phyloP scores from a whole-genome alignment of 495 filamentous ascomycete genomes.

The Clavariopsis aquatica region DNA sequence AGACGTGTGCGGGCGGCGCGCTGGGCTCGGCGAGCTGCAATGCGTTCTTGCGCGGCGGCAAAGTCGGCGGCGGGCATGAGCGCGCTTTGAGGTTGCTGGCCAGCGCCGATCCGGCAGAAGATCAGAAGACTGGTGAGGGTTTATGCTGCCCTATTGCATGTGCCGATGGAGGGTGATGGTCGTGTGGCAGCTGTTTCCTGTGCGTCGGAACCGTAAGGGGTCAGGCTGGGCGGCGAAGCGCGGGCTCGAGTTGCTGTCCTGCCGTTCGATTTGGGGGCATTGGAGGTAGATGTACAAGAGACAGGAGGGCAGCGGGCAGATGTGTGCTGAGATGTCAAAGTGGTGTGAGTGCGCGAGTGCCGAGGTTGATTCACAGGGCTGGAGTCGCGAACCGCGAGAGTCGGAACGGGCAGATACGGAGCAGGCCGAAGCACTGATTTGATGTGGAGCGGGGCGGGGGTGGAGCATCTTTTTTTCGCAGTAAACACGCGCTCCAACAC shows the following conservation, averaged over 20 bases:
- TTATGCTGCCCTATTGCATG: no score
- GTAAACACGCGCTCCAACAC: constrained; percentile 12
- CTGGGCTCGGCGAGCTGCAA: constrained; percentile 72
- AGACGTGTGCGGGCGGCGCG: constrained; percentile 63
- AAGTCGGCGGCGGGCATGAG: constrained; percentile 77
- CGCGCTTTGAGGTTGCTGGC: constrained; percentile 13
- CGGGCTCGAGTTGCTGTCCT: no score
- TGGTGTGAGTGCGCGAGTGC: not conserved
- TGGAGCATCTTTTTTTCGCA: not conserved
- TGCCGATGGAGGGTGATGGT: no score
- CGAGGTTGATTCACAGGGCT: not conserved
- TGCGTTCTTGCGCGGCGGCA: constrained; percentile 78
- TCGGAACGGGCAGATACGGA: not conserved
- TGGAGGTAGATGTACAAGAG: not conserved
- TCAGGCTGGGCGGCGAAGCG: no score
- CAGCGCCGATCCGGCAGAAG: not conserved
- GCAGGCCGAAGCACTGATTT: not conserved
- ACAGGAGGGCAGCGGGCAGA: not conserved
- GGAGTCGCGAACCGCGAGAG: no score
- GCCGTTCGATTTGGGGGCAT: constrained; percentile 7
- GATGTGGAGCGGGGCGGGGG: not conserved
- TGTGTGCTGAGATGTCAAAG: not conserved
- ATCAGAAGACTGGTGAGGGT: not conserved
- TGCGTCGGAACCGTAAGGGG: no score
- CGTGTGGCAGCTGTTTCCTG: no score